Conservation (phyloP, 129 eudicot species). For the Sambucus nigra region DNA sequence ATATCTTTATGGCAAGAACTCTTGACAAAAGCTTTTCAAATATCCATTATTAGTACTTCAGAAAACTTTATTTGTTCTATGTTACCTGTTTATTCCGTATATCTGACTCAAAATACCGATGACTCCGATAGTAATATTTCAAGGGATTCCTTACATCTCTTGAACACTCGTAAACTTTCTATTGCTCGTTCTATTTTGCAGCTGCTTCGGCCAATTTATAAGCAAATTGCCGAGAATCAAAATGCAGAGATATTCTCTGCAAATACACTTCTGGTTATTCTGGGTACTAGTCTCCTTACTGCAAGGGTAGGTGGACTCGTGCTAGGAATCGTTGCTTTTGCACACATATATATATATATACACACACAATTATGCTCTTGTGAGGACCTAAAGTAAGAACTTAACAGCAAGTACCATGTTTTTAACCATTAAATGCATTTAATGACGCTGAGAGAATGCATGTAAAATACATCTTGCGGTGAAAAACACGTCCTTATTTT, state of each 20-base stretch:
- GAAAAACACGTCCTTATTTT: no score
- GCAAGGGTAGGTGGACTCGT: slow-evolving; percentile 68
- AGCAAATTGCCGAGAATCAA: slow-evolving; percentile 93
- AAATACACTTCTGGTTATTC: slow-evolving; percentile 89
- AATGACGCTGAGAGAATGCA: no score
- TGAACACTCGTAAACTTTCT: background rate
- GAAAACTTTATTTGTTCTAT: background rate
- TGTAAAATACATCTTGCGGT: no score
- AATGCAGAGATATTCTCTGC: slow-evolving; percentile 99
- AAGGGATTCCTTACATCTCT: background rate
- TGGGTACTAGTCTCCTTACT: slow-evolving; percentile 96
- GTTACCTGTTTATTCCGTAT: background rate
- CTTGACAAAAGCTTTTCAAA: background rate
- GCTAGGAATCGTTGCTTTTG: background rate
- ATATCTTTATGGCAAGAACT: background rate
- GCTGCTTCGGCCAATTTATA: slow-evolving; percentile 98
- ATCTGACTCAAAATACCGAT: background rate
- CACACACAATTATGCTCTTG: background rate
- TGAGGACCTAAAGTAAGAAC: no score
- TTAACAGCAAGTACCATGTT: no score
- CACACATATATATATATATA: background rate
- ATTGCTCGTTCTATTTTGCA: slow-evolving; percentile 29
- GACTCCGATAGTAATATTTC: no score
- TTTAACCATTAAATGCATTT: no score
- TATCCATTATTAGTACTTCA: background rate